phyloP scores from a whole-genome alignment of 768 basidiomycete genomes.

The Xerocomus spinulosus region DNA sequence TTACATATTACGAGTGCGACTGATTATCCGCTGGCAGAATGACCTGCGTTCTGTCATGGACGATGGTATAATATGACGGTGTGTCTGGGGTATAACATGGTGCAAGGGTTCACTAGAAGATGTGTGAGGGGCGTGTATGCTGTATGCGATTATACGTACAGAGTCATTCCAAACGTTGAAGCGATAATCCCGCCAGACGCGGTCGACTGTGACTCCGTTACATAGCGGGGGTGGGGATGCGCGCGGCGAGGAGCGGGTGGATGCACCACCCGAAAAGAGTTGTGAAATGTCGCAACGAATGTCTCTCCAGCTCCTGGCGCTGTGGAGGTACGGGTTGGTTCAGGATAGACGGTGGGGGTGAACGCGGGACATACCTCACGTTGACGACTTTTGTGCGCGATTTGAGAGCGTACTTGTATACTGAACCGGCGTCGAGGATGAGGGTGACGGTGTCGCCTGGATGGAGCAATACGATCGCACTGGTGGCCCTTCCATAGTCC shows the following conservation, averaged over 20 bases:
- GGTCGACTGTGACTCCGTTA: slow-evolving; percentile 60
- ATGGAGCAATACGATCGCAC: slow-evolving; percentile 51
- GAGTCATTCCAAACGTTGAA: slow-evolving; percentile 59
- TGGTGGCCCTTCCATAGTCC: slow-evolving; percentile 56
- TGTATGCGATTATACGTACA: slow-evolving; percentile 18
- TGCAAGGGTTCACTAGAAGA: slow-evolving; percentile 19
- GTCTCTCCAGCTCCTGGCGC: slow-evolving; percentile 65
- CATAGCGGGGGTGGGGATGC: slow-evolving; percentile 34
- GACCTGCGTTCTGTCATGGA: slow-evolving; percentile 26
- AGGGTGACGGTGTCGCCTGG: slow-evolving; percentile 63
- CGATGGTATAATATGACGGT: slow-evolving; percentile 27
- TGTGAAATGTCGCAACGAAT: slow-evolving; percentile 58
- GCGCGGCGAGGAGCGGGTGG: slow-evolving; percentile 31
- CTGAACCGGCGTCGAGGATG: slow-evolving; percentile 62
- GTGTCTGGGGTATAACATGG: slow-evolving; percentile 23
- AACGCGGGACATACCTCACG: slow-evolving; percentile 50
- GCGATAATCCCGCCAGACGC: slow-evolving; percentile 62
- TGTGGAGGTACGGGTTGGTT: slow-evolving; percentile 21
- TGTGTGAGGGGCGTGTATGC: neutral
- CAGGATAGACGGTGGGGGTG: slow-evolving; percentile 3
- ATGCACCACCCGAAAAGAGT: slow-evolving; percentile 42
- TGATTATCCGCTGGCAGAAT: slow-evolving; percentile 28
- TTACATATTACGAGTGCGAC: slow-evolving; percentile 28
- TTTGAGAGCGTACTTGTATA: slow-evolving; percentile 69
- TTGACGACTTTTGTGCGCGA: slow-evolving; percentile 60